Conservation (phyloP, 2,329 filamentous ascomycete species). For the Colletotrichum lindemuthianum region DNA sequence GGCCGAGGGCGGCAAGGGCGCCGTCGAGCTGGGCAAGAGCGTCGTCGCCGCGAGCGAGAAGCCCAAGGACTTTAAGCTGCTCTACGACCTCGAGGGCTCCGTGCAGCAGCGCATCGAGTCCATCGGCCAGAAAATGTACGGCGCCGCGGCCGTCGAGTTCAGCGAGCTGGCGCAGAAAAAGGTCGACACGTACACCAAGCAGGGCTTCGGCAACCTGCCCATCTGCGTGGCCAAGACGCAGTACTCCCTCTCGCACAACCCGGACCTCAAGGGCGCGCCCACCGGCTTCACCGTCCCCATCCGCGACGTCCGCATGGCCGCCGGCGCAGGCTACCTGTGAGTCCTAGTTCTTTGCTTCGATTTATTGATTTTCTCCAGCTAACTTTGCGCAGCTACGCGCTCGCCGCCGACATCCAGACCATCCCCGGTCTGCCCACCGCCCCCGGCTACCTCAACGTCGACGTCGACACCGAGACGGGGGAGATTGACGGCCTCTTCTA, state of each 20-base stretch:
- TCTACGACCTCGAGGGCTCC: constrained; percentile 82
- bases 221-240: constrained; percentile 99
- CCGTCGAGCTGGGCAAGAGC: constrained; percentile 86
- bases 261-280: constrained; percentile 92
- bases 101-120: constrained; percentile 91
- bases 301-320: constrained; percentile 91
- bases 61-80: constrained; percentile 86
- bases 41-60: constrained; percentile 86
- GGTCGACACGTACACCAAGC: constrained; percentile 91
- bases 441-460: constrained; percentile 94
- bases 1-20: constrained; percentile 92
- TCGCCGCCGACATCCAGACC: constrained; percentile 97
- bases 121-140: constrained; percentile 95
- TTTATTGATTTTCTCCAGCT: constrained; percentile 45
- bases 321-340: constrained; percentile 91
- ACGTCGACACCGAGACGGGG: constrained; percentile 83
- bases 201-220: constrained; percentile 91
- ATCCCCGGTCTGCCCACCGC: constrained; percentile 96
- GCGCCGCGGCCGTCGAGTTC: constrained; percentile 88
- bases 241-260: constrained; percentile 94
- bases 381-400: constrained; percentile 73
- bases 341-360: constrained; percentile 48
- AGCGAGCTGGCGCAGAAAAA: constrained; percentile 95
- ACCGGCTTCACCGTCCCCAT: constrained; percentile 95
- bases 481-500: constrained; percentile 93